A percentile compares a stretch with the other conserved stretches of the same genome.
phyloP scores from a whole-genome alignment of 148 eudicot genomes.

The Polygonum maritimum region DNA sequence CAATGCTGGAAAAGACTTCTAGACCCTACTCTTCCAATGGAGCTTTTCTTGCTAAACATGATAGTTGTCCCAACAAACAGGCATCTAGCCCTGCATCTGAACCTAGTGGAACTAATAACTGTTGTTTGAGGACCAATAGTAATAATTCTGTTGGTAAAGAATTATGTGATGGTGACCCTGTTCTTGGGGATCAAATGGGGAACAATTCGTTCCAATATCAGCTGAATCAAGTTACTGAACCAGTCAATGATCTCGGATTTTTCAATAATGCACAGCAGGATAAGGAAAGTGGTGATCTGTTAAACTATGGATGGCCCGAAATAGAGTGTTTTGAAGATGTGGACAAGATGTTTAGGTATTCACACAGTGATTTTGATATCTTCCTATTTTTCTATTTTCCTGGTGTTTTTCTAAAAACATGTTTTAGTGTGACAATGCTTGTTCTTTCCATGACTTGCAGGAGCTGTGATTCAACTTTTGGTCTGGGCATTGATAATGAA shows the following conservation, averaged over 20 bases:
- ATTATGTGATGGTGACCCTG: constrained; percentile 33
- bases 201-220: constrained; percentile 36
- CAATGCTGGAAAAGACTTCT: constrained; percentile 41
- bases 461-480: constrained; percentile 85
- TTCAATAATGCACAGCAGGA: constrained; percentile 33
- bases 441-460: constrained; percentile 25
- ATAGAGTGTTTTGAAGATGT: constrained; percentile 86
- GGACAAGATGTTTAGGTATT: constrained; percentile 89
- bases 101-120: constrained; percentile 21
- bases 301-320: constrained; percentile 66
- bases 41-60: constrained; percentile 29
- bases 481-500: constrained; percentile 42
- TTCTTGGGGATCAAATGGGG: constrained; percentile 26
- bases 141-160: constrained; percentile 26
- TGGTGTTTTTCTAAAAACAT: background rate
- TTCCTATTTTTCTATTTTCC: background rate
- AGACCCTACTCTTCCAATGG: constrained; percentile 30
- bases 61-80: constrained; percentile 26
- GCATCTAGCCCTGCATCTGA: constrained; percentile 31
- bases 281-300: constrained; percentile 52
- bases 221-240: constrained; percentile 33
- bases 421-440: background rate
- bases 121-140: constrained; percentile 25
- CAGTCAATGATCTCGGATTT: constrained; percentile 42
- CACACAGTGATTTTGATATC: background rate